Percentiles rank a stretch among this genome's conserved stretches.
phyloP scores from a whole-genome alignment of 2,329 filamentous ascomycete species.

The Fusarium illudens region DNA sequence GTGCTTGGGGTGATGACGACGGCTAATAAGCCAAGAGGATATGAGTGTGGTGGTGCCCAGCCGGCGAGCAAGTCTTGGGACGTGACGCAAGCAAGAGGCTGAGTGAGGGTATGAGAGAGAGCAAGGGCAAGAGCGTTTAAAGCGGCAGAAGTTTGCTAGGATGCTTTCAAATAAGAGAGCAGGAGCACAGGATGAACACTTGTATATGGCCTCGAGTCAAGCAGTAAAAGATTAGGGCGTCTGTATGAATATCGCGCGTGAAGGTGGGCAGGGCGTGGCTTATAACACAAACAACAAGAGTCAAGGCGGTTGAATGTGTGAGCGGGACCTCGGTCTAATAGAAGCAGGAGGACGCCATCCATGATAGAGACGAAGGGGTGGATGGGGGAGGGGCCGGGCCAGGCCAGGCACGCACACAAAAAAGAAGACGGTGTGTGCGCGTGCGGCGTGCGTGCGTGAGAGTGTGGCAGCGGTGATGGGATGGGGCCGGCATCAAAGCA shows the following conservation, averaged over 20 bases:
- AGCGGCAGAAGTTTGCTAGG: background rate
- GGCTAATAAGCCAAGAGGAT: constrained; percentile 35
- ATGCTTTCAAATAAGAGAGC: background rate
- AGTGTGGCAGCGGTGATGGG: constrained; percentile 33
- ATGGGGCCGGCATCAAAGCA: constrained; percentile 28
- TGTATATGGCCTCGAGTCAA: background rate
- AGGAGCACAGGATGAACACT: background rate
- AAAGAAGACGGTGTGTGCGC: constrained; percentile 35
- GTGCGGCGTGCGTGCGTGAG: background rate
- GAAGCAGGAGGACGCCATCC: constrained; percentile 14
- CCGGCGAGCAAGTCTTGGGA: constrained; percentile 27
- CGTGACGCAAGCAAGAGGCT: background rate
- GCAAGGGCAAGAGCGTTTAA: background rate
- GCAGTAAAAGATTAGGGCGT: constrained; percentile 2
- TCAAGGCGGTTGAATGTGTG: constrained; percentile 15
- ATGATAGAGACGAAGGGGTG: constrained; percentile 25
- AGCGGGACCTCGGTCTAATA: constrained; percentile 23
- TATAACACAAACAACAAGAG: constrained; percentile 20
- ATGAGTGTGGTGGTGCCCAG: constrained; percentile 30
- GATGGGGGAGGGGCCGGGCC: constrained; percentile 4
- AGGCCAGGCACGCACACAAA: constrained; percentile 15
- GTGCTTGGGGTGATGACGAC: constrained; percentile 28
- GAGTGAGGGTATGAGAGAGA: constrained; percentile 10
- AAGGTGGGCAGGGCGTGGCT: constrained; percentile 19
- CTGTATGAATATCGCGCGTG: constrained; percentile 7